Evolutionary conservation across 805 yeast species (phyloP), one percentile per base, ranked within the genome.

Genomic region (Yamadazyma sp.): DNA sequence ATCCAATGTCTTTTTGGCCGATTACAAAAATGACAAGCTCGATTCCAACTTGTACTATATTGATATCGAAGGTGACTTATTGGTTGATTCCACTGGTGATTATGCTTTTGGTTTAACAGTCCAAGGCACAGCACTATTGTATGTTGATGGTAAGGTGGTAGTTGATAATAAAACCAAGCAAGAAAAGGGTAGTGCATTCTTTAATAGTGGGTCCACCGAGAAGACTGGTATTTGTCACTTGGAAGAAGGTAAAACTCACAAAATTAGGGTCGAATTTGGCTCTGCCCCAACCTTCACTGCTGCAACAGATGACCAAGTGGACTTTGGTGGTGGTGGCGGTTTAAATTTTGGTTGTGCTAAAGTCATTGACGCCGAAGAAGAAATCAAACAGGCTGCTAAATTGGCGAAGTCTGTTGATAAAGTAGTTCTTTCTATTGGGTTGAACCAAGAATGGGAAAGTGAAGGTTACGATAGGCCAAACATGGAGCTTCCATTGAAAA

Each of bases 131-230:
- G 82, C 78, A 16, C 68, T 69, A 49, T 47, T 80, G 23, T 80
- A 64, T 46, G 56, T 79, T 32, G 67, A 80, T 47, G 82, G 57
- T 42, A 48, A 71, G 48, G 58, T 77, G 42, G 61, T 80, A 28
- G 72, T 77, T 29, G 83, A 80, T 53, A 78, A 79, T 59, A 70
- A 66, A 48, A 72, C 77, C 28, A 53, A 66, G 19, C 84, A 80
- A 60, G 57, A 44, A 5, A 53, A 48, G 16, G 84, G 83, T 11
- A 51, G 56, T 13, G 55, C 71, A 3, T 78, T 77, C 60, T 75
- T 75, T 52, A 53, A 59, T 38, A 67, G 72, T 11, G 54, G 64
- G 40, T 82, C 82, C 27, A 67, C 82, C 15, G 55, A 65, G 23
- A 82, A 75, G 49, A 60, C 52, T 6, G 70, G 67, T 5, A 32